Conservation (phyloP, 1,284 basidiomycete species). For the Porogramme epimiltina region DNA sequence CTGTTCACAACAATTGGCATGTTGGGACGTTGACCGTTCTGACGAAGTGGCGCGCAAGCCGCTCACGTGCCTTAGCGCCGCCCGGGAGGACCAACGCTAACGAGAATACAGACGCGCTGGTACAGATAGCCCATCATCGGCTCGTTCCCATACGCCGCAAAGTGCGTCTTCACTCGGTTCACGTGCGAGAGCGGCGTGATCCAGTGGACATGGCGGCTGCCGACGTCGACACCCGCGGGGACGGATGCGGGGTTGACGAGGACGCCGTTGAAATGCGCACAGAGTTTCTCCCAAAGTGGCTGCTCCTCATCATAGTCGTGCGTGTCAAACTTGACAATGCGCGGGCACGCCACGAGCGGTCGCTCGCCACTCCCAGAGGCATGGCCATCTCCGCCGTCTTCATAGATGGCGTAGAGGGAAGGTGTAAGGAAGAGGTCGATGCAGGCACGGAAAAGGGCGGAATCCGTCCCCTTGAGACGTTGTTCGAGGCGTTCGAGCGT, state of each 20-base stretch:
- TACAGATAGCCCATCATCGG: constrained; percentile 15
- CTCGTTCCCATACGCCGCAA: constrained; percentile 16
- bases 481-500: constrained; percentile 5
- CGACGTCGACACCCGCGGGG: not conserved
- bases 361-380: not conserved
- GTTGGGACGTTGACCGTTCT: too few relatives aligned
- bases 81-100: constrained; percentile 9
- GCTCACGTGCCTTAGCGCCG: too few relatives aligned
- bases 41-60: too few relatives aligned
- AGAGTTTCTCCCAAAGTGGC: constrained; percentile 16
- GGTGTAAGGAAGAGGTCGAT: constrained; percentile 10
- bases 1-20: too few relatives aligned
- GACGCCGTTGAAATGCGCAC: constrained; percentile 10
- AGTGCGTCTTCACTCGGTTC: constrained; percentile 9
- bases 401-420: constrained; percentile 13
- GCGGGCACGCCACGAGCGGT: constrained; percentile 16
- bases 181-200: constrained; percentile 7
- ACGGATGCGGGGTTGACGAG: constrained; percentile 8
- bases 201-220: constrained; percentile 8
- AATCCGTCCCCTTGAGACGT: constrained; percentile 24
- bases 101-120: constrained; percentile 13
- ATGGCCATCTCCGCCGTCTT: constrained; percentile 1
- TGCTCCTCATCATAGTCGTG: constrained; percentile 11
- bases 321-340: constrained; percentile 11
- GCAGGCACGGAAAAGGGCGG: constrained; percentile 18